Conservation (phyloP, 805 yeast genomes). For the Pichia eremophila region DNA sequence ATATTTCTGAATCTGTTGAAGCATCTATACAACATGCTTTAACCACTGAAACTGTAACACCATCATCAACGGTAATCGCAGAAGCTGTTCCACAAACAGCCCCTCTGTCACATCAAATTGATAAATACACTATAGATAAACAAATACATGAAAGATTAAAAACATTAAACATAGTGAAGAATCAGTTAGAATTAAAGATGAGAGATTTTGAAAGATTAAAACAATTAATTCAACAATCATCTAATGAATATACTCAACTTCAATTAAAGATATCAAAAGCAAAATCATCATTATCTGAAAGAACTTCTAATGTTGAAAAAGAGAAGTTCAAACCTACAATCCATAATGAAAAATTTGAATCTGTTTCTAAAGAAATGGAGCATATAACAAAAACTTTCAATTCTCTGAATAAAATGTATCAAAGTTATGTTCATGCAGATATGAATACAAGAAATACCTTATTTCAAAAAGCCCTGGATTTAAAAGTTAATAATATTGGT, state of each 20-base stretch:
- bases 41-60: too few relatives aligned
- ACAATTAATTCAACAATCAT: not conserved
- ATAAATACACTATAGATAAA: not conserved
- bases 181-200: not conserved
- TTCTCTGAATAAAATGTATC: not conserved
- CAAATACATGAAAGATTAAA: not conserved
- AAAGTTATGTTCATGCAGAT: not conserved
- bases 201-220: not conserved
- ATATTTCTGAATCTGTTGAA: too few relatives aligned
- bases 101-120: too few relatives aligned
- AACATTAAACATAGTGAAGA: not conserved
- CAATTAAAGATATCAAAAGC: too few relatives aligned
- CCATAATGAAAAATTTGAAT: not conserved
- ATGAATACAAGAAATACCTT: not conserved
- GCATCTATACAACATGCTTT: too few relatives aligned
- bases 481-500: not conserved
- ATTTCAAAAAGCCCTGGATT: not conserved
- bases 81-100: too few relatives aligned
- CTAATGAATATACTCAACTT: not conserved
- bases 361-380: not conserved
- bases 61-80: too few relatives aligned
- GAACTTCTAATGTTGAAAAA: too few relatives aligned
- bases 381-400: not conserved
- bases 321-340: too few relatives aligned
- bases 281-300: too few relatives aligned